These are phyloP conservation scores for Flaveria floridana DNA, from an alignment of 140 eudicot genomes.

Conservation along the genomic window DNA sequence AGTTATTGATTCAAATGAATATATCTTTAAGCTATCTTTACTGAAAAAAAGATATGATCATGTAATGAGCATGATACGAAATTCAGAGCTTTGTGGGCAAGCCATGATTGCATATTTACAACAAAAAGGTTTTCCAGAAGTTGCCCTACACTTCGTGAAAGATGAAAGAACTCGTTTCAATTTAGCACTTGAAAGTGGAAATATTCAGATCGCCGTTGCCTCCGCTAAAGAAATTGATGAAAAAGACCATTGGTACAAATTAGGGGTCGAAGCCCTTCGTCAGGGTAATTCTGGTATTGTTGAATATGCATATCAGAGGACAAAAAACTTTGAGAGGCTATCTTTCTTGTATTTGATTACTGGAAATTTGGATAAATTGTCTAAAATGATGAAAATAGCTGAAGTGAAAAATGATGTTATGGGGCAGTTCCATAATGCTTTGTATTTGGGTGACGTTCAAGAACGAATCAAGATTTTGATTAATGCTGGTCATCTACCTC, in stretches of 20 bases:
- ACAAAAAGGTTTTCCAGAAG: constrained; percentile 92
- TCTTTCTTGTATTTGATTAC: constrained; percentile 77
- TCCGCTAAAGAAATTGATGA: constrained; percentile 89
- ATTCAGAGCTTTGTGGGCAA: constrained; percentile 82
- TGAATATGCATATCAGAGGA: constrained; percentile 84
- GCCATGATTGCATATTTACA: constrained; percentile 95
- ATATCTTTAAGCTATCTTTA: constrained; percentile 61
- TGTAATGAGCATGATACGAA: constrained; percentile 80
- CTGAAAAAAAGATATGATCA: constrained; percentile 69
- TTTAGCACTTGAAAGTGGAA: constrained; percentile 85
- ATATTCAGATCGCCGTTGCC: constrained; percentile 74
- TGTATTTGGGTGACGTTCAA: constrained; percentile 54
- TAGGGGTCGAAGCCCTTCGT: constrained; percentile 92
- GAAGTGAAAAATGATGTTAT: constrained; percentile 75
- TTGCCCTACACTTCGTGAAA: constrained; percentile 80
- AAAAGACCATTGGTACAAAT: constrained; percentile 83
- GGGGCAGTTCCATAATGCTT: constrained; percentile 70
- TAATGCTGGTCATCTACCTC: constrained; percentile 58
- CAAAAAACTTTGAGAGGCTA: constrained; percentile 80
- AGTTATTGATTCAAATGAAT: constrained; percentile 73
- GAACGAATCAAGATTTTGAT: constrained; percentile 57
- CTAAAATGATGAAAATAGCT: constrained; percentile 89
- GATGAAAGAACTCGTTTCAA: constrained; percentile 77
- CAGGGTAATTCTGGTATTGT: constrained; percentile 93
- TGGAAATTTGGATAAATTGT: constrained; percentile 68